Evolutionary conservation across 495 filamentous ascomycete species (phyloP).

Genomic region (Venustampulla echinocandica): DNA sequence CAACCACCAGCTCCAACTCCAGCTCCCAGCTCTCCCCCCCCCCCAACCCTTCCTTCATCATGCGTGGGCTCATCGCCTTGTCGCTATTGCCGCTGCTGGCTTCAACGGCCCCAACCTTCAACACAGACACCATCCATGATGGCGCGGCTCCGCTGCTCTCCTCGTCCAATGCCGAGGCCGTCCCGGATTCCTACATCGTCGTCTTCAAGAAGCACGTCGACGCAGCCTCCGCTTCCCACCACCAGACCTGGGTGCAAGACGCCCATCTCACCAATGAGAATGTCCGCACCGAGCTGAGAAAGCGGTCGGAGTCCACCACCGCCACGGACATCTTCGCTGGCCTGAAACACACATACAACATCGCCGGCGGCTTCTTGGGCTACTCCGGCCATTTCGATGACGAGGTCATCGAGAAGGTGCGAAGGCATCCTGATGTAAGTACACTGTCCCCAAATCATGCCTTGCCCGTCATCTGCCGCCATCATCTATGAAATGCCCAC

Average conservation of each 20-base stretch:
- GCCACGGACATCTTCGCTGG: constrained; percentile 66
- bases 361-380: constrained; percentile 72
- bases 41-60: constrained; percentile 13
- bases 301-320: constrained; percentile 73
- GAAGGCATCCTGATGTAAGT: constrained; percentile 95
- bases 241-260: constrained; percentile 90
- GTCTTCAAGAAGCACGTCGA: constrained; percentile 95
- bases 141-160: constrained; percentile 84
- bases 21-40: constrained; percentile 3
- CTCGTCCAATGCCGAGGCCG: constrained; percentile 57
- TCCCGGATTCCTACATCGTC: constrained; percentile 92
- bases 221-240: constrained; percentile 53
- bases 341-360: constrained; percentile 91
- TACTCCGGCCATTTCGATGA: constrained; percentile 98
- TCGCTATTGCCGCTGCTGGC: constrained; percentile 35
- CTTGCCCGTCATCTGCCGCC: too few relatives aligned
- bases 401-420: constrained; percentile 82
- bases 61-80: constrained; percentile 23
- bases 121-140: constrained; percentile 71
- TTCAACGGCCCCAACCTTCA: constrained; percentile 65
- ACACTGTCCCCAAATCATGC: constrained; percentile 3
- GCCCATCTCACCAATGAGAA: constrained; percentile 56
- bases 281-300: constrained; percentile 69
- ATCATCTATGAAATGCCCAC: too few relatives aligned
- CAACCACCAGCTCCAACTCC: not conserved